phyloP scores from a whole-genome alignment of 305 asterid genomes.

The Fraxinus nigra region DNA sequence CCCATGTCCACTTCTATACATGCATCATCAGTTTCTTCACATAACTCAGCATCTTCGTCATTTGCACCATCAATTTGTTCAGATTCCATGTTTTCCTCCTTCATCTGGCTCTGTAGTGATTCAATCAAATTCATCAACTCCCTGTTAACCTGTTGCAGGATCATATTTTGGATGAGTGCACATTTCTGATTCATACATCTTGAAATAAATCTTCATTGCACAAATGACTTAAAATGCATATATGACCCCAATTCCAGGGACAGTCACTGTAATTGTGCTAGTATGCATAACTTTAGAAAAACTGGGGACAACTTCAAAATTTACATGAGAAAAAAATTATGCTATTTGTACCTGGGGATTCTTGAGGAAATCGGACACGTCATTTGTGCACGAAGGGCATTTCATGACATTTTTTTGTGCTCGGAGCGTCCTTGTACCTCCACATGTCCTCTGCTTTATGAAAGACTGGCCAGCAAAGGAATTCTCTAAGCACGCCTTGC shows the following conservation, averaged over 20 bases:
- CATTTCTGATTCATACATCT: neutral
- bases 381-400: slow-evolving; percentile 74
- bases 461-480: slow-evolving; percentile 73
- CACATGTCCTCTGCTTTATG: slow-evolving; percentile 60
- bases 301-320: neutral
- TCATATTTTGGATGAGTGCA: neutral
- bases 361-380: slow-evolving; percentile 73
- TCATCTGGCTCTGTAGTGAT: slow-evolving; percentile 53
- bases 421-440: slow-evolving; percentile 71
- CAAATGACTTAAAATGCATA: neutral
- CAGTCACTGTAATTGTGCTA: neutral
- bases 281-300: neutral
- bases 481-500: slow-evolving; percentile 83
- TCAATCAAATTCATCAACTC: slow-evolving; percentile 76
- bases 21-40: slow-evolving; percentile 27
- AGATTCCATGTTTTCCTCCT: slow-evolving; percentile 46
- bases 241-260: neutral
- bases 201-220: slow-evolving; percentile 9
- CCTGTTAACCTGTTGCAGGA: slow-evolving; percentile 65
- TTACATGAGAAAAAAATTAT: neutral
- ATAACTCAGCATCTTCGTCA: slow-evolving; percentile 20
- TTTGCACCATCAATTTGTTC: slow-evolving; percentile 34
- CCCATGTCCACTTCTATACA: slow-evolving; percentile 17
- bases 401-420: slow-evolving; percentile 79
- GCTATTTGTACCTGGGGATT: slow-evolving; percentile 67